Conservation (phyloP, 2,329 filamentous ascomycete species). For the Nectriaceae sp. region DNA sequence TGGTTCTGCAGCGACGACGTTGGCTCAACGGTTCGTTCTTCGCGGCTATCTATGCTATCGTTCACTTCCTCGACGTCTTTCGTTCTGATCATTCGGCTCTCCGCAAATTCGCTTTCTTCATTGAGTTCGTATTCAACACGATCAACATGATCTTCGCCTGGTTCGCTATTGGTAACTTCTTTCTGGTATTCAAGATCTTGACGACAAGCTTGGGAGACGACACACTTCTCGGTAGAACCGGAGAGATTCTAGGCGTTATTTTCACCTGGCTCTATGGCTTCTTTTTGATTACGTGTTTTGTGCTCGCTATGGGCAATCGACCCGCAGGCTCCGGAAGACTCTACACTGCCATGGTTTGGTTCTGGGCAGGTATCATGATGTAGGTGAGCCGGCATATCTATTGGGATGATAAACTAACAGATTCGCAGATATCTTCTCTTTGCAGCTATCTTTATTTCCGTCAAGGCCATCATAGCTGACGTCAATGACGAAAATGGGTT, state of each 20-base stretch:
- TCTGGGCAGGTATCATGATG: slow-evolving; percentile 96
- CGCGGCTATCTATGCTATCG: slow-evolving; percentile 90
- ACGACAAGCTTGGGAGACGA: slow-evolving; percentile 77
- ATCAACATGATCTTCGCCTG: slow-evolving; percentile 98
- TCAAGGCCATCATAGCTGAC: slow-evolving; percentile 77
- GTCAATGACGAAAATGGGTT: slow-evolving; percentile 64
- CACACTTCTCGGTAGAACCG: slow-evolving; percentile 72
- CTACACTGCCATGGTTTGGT: slow-evolving; percentile 97
- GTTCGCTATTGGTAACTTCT: slow-evolving; percentile 99
- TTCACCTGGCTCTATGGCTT: slow-evolving; percentile 97
- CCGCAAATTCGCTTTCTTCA: slow-evolving; percentile 84
- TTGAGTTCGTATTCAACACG: slow-evolving; percentile 94
- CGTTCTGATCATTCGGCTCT: slow-evolving; percentile 86
- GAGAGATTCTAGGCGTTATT: slow-evolving; percentile 79
- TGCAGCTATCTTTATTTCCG: slow-evolving; percentile 91
- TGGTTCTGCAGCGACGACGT: slow-evolving; percentile 92
- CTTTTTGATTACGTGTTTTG: slow-evolving; percentile 91
- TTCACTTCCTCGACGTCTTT: slow-evolving; percentile 96
- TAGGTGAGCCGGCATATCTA: slow-evolving; percentile 51
- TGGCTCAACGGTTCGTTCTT: slow-evolving; percentile 99
- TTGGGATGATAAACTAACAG: slow-evolving; percentile 23
- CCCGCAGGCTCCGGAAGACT: slow-evolving; percentile 91
- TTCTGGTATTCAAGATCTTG: slow-evolving; percentile 96
- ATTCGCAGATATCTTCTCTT: slow-evolving; percentile 78
- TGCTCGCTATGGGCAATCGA: slow-evolving; percentile 89